Evolutionary conservation across 495 filamentous ascomycete genomes (phyloP).

Genomic region (Ascodesmis nigricans): DNA sequence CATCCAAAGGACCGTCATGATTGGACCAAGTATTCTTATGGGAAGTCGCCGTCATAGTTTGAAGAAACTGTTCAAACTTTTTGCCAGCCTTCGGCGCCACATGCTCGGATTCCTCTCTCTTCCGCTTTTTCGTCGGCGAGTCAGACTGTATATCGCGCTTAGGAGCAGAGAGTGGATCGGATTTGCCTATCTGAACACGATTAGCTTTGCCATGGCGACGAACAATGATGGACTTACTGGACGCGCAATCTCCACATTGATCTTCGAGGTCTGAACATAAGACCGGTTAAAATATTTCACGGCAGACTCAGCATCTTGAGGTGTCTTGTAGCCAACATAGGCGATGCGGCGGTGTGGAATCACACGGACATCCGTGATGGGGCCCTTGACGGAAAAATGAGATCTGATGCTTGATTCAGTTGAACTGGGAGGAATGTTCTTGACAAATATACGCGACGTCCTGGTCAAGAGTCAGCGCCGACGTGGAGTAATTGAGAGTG

Average conservation of each 20-base stretch:
- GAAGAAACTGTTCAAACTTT: constrained; percentile 70
- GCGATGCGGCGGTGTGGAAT: constrained; percentile 76
- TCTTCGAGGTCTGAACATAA: constrained; percentile 92
- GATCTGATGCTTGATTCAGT: constrained; percentile 59
- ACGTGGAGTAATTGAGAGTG: too few species aligned
- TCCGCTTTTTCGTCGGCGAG: constrained; percentile 13
- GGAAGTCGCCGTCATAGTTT: constrained; percentile 50
- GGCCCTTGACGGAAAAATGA: constrained; percentile 53
- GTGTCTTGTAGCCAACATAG: constrained; percentile 81
- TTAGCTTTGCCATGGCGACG: too few species aligned
- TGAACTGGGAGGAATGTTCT: constrained; percentile 54
- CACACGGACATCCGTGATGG: constrained; percentile 75
- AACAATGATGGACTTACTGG: constrained; percentile 36
- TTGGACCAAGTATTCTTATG: constrained; percentile 47
- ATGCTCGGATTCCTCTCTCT: constrained; percentile 22
- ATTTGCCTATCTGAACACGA: constrained; percentile 23
- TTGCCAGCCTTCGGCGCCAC: constrained; percentile 34
- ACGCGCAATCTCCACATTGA: constrained; percentile 71
- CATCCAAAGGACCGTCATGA: constrained; percentile 25
- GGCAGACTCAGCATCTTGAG: constrained; percentile 54
- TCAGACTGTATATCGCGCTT: too few species aligned
- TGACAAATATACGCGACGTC: constrained; percentile 80
- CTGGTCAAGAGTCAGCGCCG: too few species aligned
- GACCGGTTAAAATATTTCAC: constrained; percentile 86
- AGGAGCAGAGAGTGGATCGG: too few species aligned